Percentiles rank a stretch among this genome's conserved stretches.
phyloP scores from a whole-genome alignment of 163 green algal genomes.

The Smithsoniella earleae region DNA sequence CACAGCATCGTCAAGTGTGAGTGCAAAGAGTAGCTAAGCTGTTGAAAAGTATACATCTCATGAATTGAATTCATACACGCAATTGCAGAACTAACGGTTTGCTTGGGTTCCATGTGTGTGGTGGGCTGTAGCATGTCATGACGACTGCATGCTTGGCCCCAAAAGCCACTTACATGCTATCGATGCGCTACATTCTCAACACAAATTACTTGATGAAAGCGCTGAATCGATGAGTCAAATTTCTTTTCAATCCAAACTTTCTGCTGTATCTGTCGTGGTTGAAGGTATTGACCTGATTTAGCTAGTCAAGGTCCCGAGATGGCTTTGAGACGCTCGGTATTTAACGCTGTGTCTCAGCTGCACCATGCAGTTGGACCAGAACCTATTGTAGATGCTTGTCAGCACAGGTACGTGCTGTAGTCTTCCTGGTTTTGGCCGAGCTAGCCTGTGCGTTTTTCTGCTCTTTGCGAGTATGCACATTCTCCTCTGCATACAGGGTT shows the following conservation, averaged over 20 bases:
- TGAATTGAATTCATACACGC: too few species aligned
- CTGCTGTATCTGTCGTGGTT: neutral
- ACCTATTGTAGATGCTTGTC: neutral
- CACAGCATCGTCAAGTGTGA: neutral
- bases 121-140: too few species aligned
- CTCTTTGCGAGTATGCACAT: neutral
- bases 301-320: neutral
- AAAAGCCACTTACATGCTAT: too few species aligned
- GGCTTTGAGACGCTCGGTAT: conserved; percentile 9
- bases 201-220: too few species aligned
- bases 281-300: neutral
- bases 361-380: neutral
- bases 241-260: too few species aligned
- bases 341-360: neutral
- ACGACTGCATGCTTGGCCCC: too few species aligned
- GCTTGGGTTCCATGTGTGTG: too few species aligned
- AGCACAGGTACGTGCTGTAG: neutral
- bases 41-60: too few species aligned
- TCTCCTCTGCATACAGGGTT: neutral
- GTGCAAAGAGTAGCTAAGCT: too few species aligned
- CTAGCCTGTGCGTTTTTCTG: neutral
- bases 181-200: neutral
- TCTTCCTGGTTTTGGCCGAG: neutral
- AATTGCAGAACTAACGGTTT: too few species aligned
- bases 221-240: too few species aligned